Percentiles rank a stretch among this genome's conserved stretches.
These are phyloP conservation scores for Dictyostelium capitatum DNA, from an alignment of 78 protist species.

Conservation along the genomic window DNA sequence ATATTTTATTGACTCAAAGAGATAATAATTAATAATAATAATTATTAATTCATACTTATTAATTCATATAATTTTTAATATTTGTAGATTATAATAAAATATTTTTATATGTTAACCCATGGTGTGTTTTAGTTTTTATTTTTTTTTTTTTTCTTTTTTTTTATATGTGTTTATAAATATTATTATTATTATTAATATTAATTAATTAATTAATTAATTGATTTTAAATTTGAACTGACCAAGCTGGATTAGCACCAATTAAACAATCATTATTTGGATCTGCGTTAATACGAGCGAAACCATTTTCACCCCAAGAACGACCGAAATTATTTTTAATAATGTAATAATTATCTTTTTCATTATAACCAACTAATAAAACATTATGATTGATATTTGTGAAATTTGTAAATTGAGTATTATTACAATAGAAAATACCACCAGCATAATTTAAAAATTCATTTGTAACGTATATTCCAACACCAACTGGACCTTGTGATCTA, in stretches of 20 bases:
- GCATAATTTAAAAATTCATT: constrained; percentile 36
- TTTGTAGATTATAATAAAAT: too few relatives aligned
- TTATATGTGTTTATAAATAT: too few relatives aligned
- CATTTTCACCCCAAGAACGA: constrained; percentile 78
- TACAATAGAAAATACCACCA: constrained; percentile 52
- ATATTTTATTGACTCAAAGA: too few relatives aligned
- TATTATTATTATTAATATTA: too few relatives aligned
- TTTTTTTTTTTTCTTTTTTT: too few relatives aligned
- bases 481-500: constrained; percentile 67
- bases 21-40: too few relatives aligned
- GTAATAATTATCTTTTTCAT: constrained; percentile 36
- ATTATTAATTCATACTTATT: too few relatives aligned
- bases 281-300: constrained; percentile 59
- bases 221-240: constrained; percentile 44
- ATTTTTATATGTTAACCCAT: too few relatives aligned
- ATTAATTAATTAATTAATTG: too few relatives aligned
- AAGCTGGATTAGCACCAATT: constrained; percentile 31
- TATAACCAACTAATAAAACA: constrained; percentile 72
- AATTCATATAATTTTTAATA: too few relatives aligned
- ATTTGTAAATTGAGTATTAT: not conserved
- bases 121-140: too few relatives aligned
- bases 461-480: constrained; percentile 60
- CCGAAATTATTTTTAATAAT: constrained; percentile 65
- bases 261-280: constrained; percentile 34
- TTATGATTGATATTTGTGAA: constrained; percentile 37